Evolutionary conservation across 345 rosid species (phyloP), one percentile per base, ranked within the genome.

Genomic region (Lepidium sativum): DNA sequence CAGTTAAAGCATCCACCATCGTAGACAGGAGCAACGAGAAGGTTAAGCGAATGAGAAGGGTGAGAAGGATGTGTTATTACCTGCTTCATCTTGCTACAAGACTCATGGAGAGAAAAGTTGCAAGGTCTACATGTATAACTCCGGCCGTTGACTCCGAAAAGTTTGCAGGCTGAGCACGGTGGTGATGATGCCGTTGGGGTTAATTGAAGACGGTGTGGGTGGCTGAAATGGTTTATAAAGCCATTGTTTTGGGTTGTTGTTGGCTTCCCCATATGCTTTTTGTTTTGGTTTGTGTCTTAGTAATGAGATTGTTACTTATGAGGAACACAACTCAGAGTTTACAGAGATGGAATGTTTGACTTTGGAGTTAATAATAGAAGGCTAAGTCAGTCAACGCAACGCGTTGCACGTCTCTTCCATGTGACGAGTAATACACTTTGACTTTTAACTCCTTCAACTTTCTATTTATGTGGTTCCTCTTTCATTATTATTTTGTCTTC

Each of bases 41-140:
- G 86, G 62, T 45, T 52, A 35, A 87, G 81, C 6, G 78, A 32
- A 74, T 82, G 87, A 35, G 61, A 31, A 45, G 74, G 81, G 63
- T 87, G 90, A 29, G 80, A 67, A 0, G 90, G 88, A 72, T 87
- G 95, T 42, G 69, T 72, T 49, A 83, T 81, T 9, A 78, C 60
- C 10, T 73, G 63, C 21, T 82, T 86, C 78, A 81, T 70, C 42
- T 84, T 76, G 75, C 80, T 70, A 52, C 94, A 86, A 0, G 86
- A 70, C 32, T 60, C 40, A 50, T 84, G 88, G 63, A 86, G 76
- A 64, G 73, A 48, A 73, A 83, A 86, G 79, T 72, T 79, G 63
- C 94, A 86, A 29, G 76, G 78, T 39, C 58, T 69, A 52, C 90
- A 84, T 5, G 77, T 61, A 71, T 84, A 86, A 68, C 72, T 69